Base-by-base conservation (phyloP, 2,329 filamentous ascomycete genomes). In the Penicillium sp. region DNA sequence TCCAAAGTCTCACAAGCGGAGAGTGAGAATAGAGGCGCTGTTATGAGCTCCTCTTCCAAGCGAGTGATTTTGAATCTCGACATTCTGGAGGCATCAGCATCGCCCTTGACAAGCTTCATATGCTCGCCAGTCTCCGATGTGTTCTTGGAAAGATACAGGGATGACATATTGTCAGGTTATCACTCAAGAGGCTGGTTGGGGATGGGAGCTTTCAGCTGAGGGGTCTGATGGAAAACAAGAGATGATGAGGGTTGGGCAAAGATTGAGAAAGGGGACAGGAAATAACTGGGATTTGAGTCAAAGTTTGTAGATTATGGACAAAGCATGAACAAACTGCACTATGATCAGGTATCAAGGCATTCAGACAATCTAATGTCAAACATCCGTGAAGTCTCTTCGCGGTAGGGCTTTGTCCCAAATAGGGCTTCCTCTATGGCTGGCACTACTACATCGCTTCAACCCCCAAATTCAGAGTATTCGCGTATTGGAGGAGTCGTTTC, bases 1-100 rank as follows among this genome's bases (percentile, higher is more conserved):
- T 50, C 26, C 9, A 55, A 5, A 24, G 13, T 14, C 22, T 50
- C 38, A 9, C 26, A 55, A 3, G 31, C 45, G 1, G 22, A 26
- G 4, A 50, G 38, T 1, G 45, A 50, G n/a, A 55, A 55, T 13
- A 55, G n/a, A 9, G 52, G 52, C 16, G 52, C 37, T 2, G 52
- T 55, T 8, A 49, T 31, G 2, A 50, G 11, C n/a, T 43, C 52
- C 37, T 54, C 52, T 2, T 50, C 45, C 13, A 55, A 26, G 22
- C n/a, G 40, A 7, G 13, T 31, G 4, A 11, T 34, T 18, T 31
- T 7, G 6, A 8, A 6, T 5, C 16, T 14, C 13, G 14, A 24
- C 5, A 5, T 3, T 7, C 14, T 31, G 10, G 26, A 29, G 4
- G 9, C 1, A n/a, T 35, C 20, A 8, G 22, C 24, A 11, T 43